Base-by-base conservation (phyloP, 169 alveolate genomes). In the Perkinsus olseni region DNA sequence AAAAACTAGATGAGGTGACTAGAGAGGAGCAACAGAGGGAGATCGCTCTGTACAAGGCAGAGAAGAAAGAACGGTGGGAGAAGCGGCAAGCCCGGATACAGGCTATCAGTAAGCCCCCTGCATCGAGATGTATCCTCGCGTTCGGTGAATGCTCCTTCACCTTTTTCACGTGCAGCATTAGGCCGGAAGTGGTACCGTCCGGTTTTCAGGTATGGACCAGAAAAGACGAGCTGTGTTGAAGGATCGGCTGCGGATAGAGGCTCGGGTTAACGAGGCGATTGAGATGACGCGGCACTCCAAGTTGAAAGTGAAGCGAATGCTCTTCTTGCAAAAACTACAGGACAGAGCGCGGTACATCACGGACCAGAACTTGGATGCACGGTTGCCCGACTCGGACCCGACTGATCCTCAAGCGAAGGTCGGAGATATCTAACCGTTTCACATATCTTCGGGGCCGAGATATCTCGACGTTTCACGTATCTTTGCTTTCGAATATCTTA, bases 1-100 rank as follows among this genome's bases (percentile, higher is more conserved):
- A 38, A 62, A 91, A 91, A 34, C 92, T 91, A 28, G 82, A 62
- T 62, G 82, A 62, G 92, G 38, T 91, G 31, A 91, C 92, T 38
- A 37, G 50, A 39, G 50, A 38, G 34, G 92, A 91, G 74, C 92
- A 40, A 34, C 74, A n/a, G 50, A 37, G 48, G 38, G 92, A 91
- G 74, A 40, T 38, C 0, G 74, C 39, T 3, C 37, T 91, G 50
- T 40, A 91, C 34, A 62, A 28, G 82, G 82, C 82, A 28, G 82
- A 62, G 82, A 62, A 62, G 17, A 8, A 62, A 28, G 82, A 62
- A 62, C 82, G 82, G 31, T 62, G 82, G 82, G 82, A 62, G 82
- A 62, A 62, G 82, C 82, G 82, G 36, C 82, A 62, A 24, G 82
- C 82, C 17, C 28, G 82, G 13, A 62, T 62, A 62, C 82, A 62